These are phyloP conservation scores for Colletotrichum australisinense DNA, from an alignment of 2,329 filamentous ascomycete species.

Conservation along the genomic window DNA sequence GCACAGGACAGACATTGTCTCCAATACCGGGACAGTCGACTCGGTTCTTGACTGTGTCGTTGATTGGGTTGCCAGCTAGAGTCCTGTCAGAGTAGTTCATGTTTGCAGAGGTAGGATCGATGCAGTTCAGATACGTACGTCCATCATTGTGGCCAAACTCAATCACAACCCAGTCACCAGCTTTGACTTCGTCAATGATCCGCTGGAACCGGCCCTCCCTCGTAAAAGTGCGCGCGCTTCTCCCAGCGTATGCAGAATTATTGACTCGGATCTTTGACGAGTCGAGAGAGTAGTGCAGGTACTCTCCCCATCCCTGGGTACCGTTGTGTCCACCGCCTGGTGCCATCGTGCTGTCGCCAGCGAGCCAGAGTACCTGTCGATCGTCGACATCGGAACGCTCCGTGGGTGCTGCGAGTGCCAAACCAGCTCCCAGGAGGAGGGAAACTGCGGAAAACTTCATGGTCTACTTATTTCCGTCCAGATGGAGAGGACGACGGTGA, in stretches of 20 bases:
- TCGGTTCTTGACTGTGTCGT: constrained; percentile 69
- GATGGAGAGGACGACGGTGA: too few relatives aligned
- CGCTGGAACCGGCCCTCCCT: constrained; percentile 73
- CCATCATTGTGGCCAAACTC: constrained; percentile 82
- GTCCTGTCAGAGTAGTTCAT: background rate
- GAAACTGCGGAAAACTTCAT: constrained; percentile 5
- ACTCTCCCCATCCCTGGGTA: constrained; percentile 71
- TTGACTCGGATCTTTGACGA: constrained; percentile 50
- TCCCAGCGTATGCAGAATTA: constrained; percentile 76
- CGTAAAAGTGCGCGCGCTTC: constrained; percentile 74
- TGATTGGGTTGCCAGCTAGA: constrained; percentile 16
- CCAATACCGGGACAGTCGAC: constrained; percentile 68
- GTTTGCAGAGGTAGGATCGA: too few relatives aligned
- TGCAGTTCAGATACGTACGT: constrained; percentile 2
- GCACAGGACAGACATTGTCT: constrained; percentile 64
- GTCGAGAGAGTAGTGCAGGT: constrained; percentile 62
- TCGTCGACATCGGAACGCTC: background rate
- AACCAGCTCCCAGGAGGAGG: background rate
- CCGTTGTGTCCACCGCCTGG: constrained; percentile 50
- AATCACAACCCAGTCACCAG: constrained; percentile 75
- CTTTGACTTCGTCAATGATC: constrained; percentile 62
- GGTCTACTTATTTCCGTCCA: background rate
- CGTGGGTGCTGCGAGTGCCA: constrained; percentile 4
- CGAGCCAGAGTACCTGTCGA: constrained; percentile 61
- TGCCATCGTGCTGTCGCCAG: constrained; percentile 73